Base-by-base conservation (phyloP, 352 stramenopile genomes). In the Globisporangium yorkense region DNA sequence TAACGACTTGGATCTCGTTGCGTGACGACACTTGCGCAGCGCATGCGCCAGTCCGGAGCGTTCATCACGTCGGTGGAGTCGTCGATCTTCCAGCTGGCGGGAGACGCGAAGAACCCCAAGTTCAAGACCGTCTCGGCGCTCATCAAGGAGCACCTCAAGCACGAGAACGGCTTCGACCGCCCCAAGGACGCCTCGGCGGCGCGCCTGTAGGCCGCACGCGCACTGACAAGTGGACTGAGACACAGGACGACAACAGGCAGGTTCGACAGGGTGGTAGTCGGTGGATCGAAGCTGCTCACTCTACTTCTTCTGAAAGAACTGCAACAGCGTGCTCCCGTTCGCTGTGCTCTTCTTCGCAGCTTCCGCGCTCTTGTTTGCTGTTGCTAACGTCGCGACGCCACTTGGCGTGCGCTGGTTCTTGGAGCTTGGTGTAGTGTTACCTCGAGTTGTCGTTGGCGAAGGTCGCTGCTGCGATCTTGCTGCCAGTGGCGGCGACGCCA, bases 1-100 rank as follows among this genome's bases (percentile, higher is more conserved):
- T 35, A 35, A 35, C 24, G 41, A 21, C 13, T 21, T n/a, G 20
- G 6, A 6, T 21, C 27, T 5, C 7, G 2, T 18, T 16, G 9
- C 51, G 10, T 44, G 21, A 43, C 46, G n/a, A 27, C 24, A 27
- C 24, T 27, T 27, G 24, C 24, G 24, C 41, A 97, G 64, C 81
- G 96, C 53, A 97, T 99, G 87, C 78, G 87, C 52, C 71, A 95
- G 44, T 88, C 82, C 9, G 97, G 97, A 12, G 96, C 94, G 21
- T 98, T 87, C 68, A 81, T 99, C 50, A 99, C 97, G 57, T 98
- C 96, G 7, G 87, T 96, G 3, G 96, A 99, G 75, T 95, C 81
- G 48, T 76, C 94, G 20, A 90, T 97, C 40, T 99, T 99, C 70
- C 96, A 98, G 73, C 63, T 99, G 41, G 80, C 97, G 51, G 70